Percentiles rank a stretch among this genome's conserved stretches.
Conservation (phyloP, 176 grass and related monocot species). For the Pontederia crassipes region DNA sequence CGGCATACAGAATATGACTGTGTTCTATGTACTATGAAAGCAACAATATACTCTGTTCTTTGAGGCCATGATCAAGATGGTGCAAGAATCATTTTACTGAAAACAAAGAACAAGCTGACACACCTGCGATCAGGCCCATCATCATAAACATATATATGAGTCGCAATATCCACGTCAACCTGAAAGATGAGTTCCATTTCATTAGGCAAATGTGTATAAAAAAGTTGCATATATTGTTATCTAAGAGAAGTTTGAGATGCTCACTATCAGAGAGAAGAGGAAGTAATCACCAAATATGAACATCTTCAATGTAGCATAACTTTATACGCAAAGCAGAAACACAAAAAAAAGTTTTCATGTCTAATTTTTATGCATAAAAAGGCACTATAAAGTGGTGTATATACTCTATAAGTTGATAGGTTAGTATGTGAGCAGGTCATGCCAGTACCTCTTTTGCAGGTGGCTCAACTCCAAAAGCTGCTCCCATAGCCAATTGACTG, state of each 20-base stretch:
- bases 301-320: too few relatives aligned
- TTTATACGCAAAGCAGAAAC: too few relatives aligned
- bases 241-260: not conserved
- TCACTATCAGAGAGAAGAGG: not conserved
- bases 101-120: not conserved
- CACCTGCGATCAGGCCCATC: conserved; percentile 91
- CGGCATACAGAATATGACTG: too few relatives aligned
- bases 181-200: conserved; percentile 11
- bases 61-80: too few relatives aligned
- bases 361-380: conserved; percentile 1
- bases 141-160: conserved; percentile 71
- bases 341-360: not conserved
- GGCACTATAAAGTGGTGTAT: not conserved
- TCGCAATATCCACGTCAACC: conserved; percentile 99
- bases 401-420: not conserved
- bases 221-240: not conserved
- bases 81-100: too few relatives aligned
- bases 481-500: conserved; percentile 88
- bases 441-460: conserved; percentile 49
- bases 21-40: too few relatives aligned
- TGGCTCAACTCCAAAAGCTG: conserved; percentile 77
- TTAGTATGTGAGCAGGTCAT: not conserved
- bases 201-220: conserved; percentile 1
- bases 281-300: too few relatives aligned
- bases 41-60: too few relatives aligned